These are phyloP conservation scores for Gossypium raimondii DNA, from an alignment of 345 rosid genomes.

Conservation along the genomic window DNA sequence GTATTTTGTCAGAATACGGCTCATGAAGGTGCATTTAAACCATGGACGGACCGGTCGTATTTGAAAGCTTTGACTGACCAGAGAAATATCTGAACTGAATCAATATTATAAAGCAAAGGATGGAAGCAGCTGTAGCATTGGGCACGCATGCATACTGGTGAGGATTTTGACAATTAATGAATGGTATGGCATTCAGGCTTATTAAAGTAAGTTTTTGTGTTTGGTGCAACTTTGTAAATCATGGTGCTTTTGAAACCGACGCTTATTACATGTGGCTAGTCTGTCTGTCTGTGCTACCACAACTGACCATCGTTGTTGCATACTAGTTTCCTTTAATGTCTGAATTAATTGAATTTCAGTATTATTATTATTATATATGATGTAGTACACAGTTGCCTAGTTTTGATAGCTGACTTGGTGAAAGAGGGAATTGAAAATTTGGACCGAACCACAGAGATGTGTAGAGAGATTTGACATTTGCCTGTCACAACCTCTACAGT, in stretches of 20 bases:
- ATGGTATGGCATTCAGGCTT: neutral
- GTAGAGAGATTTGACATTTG: too few relatives aligned
- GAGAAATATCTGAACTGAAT: neutral
- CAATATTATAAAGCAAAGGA: neutral
- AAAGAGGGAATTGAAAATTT: too few relatives aligned
- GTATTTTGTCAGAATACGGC: slow-evolving; percentile 36
- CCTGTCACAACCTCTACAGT: too few relatives aligned
- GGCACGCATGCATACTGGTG: neutral
- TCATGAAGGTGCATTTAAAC: slow-evolving; percentile 46
- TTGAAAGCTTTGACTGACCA: slow-evolving; percentile 18
- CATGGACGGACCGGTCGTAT: slow-evolving; percentile 47
- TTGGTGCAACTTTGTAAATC: too few relatives aligned
- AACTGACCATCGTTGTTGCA: too few relatives aligned
- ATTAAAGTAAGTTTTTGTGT: neutral
- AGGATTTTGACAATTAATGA: neutral
- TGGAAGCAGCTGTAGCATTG: neutral
- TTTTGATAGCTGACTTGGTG: too few relatives aligned
- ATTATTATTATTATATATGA: too few relatives aligned
- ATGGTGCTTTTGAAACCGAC: neutral
- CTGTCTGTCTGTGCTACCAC: neutral
- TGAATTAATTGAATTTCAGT: too few relatives aligned
- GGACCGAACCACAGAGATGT: too few relatives aligned
- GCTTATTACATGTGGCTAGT: neutral
- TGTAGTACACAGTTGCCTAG: too few relatives aligned
- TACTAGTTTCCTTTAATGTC: too few relatives aligned